Base-by-base conservation (phyloP, 176 grass and related monocot genomes). In the Eragrostis curvula region DNA sequence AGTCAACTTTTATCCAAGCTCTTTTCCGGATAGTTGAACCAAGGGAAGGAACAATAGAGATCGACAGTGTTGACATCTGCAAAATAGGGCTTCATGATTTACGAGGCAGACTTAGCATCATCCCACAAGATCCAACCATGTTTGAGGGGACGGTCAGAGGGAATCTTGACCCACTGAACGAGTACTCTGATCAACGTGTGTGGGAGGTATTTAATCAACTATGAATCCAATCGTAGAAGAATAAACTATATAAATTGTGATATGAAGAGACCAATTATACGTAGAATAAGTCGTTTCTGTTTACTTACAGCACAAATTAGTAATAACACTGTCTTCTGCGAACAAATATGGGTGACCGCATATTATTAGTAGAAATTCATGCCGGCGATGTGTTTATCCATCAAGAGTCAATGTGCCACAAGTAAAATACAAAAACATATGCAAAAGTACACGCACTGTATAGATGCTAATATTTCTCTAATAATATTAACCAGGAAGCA, bases 41-140 rank as follows among this genome's bases (percentile, higher is more conserved):
- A 59, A 95, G 89, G 71, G 66, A 77, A 82, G 96, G 96, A 32
- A 90, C 82, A 73, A 91, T 98, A 36, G 82, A 93, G 70, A 98
- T 98, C 55, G 96, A 98, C 66, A 82, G 73, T 79, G 80, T 98
- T 32, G 93, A 98, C 67, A 93, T 98, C 43, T 91, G 82, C 68
- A 95, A 82, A 90, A 98, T 98, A 61, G 93, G 96, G 6, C 48
- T 95, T 61, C 90, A 98, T 84, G 96, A 98, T 79, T 85, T 98
- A 88, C 85, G 93, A 85, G 88, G 86, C 17, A 88, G 89, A 79
- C 79, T 98, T 79, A 91, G 96, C 82, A 98, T 95, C 56, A 98
- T 98, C 57, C 96, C 96, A 48, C 96, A 98, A 53, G 96, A 98
- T 71, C 96, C 96, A 61, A 95, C 89, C 28, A 88, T 98, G 90